phyloP scores from a whole-genome alignment of 2,329 filamentous ascomycete species.

The Diplodia intermedia region DNA sequence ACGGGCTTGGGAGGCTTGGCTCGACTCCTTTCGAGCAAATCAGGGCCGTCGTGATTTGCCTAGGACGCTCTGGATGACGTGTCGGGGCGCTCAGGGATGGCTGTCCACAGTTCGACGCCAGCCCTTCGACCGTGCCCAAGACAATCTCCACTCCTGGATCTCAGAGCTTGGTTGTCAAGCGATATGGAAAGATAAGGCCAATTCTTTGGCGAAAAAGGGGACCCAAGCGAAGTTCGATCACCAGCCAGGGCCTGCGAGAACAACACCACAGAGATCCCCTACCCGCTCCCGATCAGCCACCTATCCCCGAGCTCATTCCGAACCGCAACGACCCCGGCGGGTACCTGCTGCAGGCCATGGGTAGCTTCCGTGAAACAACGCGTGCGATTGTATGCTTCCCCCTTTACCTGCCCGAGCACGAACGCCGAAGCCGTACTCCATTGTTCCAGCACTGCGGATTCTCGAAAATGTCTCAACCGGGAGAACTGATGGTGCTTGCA shows the following conservation, averaged over 20 bases:
- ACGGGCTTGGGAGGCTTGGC: conserved; percentile 13
- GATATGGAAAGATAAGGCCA: conserved; percentile 1
- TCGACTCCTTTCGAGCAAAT: neutral
- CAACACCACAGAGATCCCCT: conserved; percentile 10
- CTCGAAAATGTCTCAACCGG: conserved; percentile 21
- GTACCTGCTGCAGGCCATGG: conserved; percentile 6
- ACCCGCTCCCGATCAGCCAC: conserved; percentile 15
- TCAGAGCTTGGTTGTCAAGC: neutral
- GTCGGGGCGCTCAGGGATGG: conserved; percentile 10
- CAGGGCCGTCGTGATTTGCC: neutral
- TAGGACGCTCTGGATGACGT: neutral
- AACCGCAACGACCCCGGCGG: neutral
- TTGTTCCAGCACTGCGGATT: conserved; percentile 13
- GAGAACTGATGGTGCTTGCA: conserved; percentile 6
- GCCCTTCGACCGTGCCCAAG: neutral
- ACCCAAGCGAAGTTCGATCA: neutral
- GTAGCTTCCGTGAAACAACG: conserved; percentile 8
- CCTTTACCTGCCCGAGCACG: conserved; percentile 14
- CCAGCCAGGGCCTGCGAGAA: neutral
- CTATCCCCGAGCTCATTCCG: conserved; percentile 28
- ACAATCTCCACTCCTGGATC: neutral
- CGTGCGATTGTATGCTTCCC: conserved; percentile 25
- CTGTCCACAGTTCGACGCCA: neutral
- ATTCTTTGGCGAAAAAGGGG: conserved; percentile 13
- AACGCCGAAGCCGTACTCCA: conserved; percentile 1